Evolutionary conservation across 345 rosid species (phyloP), one percentile per base, ranked within the genome.

Genomic region (Linum trigynum): DNA sequence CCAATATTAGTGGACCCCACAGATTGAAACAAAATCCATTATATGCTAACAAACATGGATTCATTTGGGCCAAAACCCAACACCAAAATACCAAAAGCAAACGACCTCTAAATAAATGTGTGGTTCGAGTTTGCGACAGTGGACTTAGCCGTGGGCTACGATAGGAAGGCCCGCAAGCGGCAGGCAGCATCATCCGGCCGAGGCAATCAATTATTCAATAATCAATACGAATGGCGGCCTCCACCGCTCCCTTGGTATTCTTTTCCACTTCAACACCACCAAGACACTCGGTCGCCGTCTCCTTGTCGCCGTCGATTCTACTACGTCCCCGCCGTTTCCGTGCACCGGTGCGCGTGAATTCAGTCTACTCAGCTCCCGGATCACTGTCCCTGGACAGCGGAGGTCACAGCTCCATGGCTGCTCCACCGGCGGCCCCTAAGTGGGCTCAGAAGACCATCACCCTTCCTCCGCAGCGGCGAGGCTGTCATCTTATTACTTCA

Each of bases 381-480:
- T 74, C 74, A 64, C 73, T 75, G 2, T 42, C 73, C 40, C 84
- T 83, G 50, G 53, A 69, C 66, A 63, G 76, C 72, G 70, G 59
- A 64, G 70, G 66, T 70, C 69, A 85, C 43, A 61, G 45, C 62
- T 50, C 80, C 65, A 85, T 85, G 85, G 80, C 88, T 56, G 55
- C 81, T 3, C 39, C 63, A 5, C 2, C 42, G 14, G 38, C 86
- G 10, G 77, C 72, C 53, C 94, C 96, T 39, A 88, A 86, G 78
- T 88, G 96, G 98, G 90, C 94, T 55, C 97, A 92, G 84, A 92
- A 82, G 82, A 92, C 94, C 68, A 62, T 90, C 56, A 88, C 94
- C 59, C 83, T 92, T 48, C 82, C 96, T 39, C 94, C 96, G 0
- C 84, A 58, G 39, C 78, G 79, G 59, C 96, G 97, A 5, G 98